Conservation (phyloP, 2,329 filamentous ascomycete species). For the Amphichorda felina region DNA sequence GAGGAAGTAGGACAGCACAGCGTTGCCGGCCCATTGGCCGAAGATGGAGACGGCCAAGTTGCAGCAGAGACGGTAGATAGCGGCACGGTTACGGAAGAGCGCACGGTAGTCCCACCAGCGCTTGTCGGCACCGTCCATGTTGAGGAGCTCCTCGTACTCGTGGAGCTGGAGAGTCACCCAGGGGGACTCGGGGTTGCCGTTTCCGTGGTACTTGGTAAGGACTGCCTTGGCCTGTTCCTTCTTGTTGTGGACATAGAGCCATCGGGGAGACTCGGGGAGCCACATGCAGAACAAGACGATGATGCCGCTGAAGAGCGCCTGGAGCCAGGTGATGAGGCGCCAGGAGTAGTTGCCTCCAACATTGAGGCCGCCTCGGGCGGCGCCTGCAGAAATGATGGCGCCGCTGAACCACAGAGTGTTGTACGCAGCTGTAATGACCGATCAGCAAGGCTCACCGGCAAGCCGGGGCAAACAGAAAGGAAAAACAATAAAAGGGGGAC, state of each 20-base stretch:
- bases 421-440: conserved; percentile 7
- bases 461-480: not conserved
- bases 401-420: conserved; percentile 22
- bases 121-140: conserved; percentile 32
- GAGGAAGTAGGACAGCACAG: conserved; percentile 35
- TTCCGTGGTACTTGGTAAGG: conserved; percentile 26
- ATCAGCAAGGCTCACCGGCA: not conserved
- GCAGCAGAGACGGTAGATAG: conserved; percentile 30
- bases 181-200: conserved; percentile 34
- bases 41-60: conserved; percentile 24
- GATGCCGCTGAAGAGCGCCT: conserved; percentile 24
- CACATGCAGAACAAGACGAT: conserved; percentile 17
- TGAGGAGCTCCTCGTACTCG: conserved; percentile 40
- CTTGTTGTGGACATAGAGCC: conserved; percentile 24
- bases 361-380: conserved; percentile 27
- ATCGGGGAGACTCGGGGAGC: conserved; percentile 23
- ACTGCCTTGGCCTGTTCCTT: conserved; percentile 14
- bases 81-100: conserved; percentile 24
- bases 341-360: conserved; percentile 20
- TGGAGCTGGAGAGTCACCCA: conserved; percentile 45
- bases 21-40: conserved; percentile 32
- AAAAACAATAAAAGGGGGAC: not conserved
- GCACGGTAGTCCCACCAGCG: conserved; percentile 35
- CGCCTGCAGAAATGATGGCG: conserved; percentile 32
- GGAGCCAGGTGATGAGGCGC: conserved; percentile 26